phyloP scores from a whole-genome alignment of 257 asterid genomes.

The Gynochthodes officinalis region DNA sequence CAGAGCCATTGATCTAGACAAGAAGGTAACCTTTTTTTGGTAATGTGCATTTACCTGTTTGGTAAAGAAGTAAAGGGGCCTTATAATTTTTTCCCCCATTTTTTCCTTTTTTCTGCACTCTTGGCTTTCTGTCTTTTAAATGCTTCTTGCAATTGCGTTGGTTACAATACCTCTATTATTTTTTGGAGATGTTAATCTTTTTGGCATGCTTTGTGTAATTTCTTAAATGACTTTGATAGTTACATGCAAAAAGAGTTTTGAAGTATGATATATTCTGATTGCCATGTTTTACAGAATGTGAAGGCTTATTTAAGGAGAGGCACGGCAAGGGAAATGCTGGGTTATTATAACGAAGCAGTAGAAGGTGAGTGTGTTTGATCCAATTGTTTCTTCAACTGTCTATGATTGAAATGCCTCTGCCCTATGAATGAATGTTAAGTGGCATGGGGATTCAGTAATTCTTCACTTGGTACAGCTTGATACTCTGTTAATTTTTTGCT shows the following conservation, averaged over 20 bases:
- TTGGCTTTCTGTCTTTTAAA: not conserved
- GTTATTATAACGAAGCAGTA: constrained; percentile 69
- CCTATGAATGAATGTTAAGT: not conserved
- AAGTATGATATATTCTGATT: not conserved
- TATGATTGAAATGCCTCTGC: not conserved
- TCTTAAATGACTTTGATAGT: not conserved
- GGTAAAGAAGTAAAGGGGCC: not conserved
- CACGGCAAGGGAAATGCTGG: constrained; percentile 88
- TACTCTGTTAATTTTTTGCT: not conserved
- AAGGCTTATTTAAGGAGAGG: constrained; percentile 90
- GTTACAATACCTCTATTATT: not conserved
- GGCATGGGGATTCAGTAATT: not conserved
- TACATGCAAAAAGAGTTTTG: not conserved
- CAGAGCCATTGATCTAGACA: constrained; percentile 87
- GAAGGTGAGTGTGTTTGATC: constrained; percentile 49
- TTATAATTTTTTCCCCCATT: not conserved
- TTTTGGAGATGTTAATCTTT: not conserved
- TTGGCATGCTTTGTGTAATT: not conserved
- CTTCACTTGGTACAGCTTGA: not conserved
- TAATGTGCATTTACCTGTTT: not conserved
- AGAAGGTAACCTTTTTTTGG: constrained; percentile 51
- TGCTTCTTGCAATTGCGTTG: not conserved
- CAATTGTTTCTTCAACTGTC: not conserved
- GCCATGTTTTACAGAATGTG: constrained; percentile 54
- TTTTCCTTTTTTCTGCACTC: not conserved